A percentile compares a stretch with the other conserved stretches of the same genome.
Conservation (phyloP, 2,329 filamentous ascomycete species). For the Cladobotryum protrusum region DNA sequence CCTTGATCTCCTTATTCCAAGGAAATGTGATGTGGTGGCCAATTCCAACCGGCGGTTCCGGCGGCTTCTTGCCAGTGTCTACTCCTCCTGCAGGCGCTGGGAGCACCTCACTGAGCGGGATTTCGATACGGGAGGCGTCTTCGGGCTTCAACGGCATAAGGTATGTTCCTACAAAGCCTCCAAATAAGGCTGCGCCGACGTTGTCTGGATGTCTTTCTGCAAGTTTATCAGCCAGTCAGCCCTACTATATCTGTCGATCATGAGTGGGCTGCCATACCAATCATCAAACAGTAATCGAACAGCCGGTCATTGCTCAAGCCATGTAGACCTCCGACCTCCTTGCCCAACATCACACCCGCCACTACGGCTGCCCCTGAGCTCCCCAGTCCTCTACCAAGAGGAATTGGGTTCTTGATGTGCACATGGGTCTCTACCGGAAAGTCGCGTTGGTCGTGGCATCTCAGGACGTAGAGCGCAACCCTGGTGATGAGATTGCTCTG, state of each 20-base stretch:
- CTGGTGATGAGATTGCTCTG: slow-evolving; percentile 89
- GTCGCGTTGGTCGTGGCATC: slow-evolving; percentile 78
- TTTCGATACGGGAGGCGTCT: slow-evolving; percentile 85
- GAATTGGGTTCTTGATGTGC: slow-evolving; percentile 93
- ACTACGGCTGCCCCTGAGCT: slow-evolving; percentile 94
- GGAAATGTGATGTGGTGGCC: slow-evolving; percentile 94
- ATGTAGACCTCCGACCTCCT: slow-evolving; percentile 75
- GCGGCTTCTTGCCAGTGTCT: slow-evolving; percentile 81
- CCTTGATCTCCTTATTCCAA: slow-evolving; percentile 94
- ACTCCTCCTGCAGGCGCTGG: slow-evolving; percentile 84
- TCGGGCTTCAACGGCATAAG: slow-evolving; percentile 85
- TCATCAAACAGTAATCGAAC: slow-evolving; percentile 97
- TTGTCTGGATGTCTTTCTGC: slow-evolving; percentile 85
- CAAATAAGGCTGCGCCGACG: slow-evolving; percentile 89
- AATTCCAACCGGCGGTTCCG: slow-evolving; percentile 84
- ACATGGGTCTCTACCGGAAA: slow-evolving; percentile 86
- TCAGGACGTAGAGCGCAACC: slow-evolving; percentile 87
- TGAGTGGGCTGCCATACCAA: slow-evolving; percentile 51
- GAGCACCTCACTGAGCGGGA: slow-evolving; percentile 88
- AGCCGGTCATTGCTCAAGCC: slow-evolving; percentile 71
- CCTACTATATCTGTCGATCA: not conserved
- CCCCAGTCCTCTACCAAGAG: slow-evolving; percentile 85
- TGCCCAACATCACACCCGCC: slow-evolving; percentile 86
- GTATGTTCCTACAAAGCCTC: slow-evolving; percentile 95
- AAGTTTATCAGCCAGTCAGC: not conserved